Conservation (phyloP, 1,284 basidiomycete genomes). For the Rhodofomes roseus region DNA sequence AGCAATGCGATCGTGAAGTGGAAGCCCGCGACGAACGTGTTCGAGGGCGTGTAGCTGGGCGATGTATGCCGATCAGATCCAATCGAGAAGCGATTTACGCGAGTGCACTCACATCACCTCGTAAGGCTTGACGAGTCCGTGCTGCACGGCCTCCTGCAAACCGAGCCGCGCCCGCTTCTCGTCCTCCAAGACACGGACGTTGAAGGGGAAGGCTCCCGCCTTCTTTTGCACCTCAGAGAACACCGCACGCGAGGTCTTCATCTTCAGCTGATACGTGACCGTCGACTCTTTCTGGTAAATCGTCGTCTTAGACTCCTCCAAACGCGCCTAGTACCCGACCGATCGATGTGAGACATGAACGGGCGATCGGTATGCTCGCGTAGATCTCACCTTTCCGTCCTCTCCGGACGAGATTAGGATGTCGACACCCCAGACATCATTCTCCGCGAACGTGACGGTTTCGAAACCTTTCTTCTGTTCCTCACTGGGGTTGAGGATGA, state of each 20-base stretch:
- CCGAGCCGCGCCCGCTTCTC: constrained; percentile 95
- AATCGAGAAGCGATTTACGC: neutral
- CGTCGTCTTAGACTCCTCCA: constrained; percentile 87
- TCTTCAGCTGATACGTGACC: constrained; percentile 94
- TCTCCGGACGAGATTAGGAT: constrained; percentile 86
- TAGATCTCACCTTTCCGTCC: constrained; percentile 77
- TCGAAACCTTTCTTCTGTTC: constrained; percentile 85
- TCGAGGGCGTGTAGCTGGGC: constrained; percentile 73
- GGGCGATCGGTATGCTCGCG: constrained; percentile 9
- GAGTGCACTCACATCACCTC: constrained; percentile 71
- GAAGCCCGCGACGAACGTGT: constrained; percentile 86
- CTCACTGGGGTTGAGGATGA: constrained; percentile 88
- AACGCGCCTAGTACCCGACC: constrained; percentile 58
- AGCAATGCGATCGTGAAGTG: constrained; percentile 94
- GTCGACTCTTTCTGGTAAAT: constrained; percentile 89
- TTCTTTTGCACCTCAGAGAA: constrained; percentile 98
- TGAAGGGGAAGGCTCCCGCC: constrained; percentile 97
- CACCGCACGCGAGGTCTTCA: constrained; percentile 93
- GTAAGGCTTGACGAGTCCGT: constrained; percentile 87
- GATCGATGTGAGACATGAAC: neutral
- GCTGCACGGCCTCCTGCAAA: constrained; percentile 93
- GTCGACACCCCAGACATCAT: constrained; percentile 96
- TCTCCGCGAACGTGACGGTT: constrained; percentile 82
- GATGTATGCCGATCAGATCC: neutral
- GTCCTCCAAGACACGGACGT: constrained; percentile 90